phyloP scores from a whole-genome alignment of 192 early-diverging fungal species.

The Pecoramyces ruminantium region DNA sequence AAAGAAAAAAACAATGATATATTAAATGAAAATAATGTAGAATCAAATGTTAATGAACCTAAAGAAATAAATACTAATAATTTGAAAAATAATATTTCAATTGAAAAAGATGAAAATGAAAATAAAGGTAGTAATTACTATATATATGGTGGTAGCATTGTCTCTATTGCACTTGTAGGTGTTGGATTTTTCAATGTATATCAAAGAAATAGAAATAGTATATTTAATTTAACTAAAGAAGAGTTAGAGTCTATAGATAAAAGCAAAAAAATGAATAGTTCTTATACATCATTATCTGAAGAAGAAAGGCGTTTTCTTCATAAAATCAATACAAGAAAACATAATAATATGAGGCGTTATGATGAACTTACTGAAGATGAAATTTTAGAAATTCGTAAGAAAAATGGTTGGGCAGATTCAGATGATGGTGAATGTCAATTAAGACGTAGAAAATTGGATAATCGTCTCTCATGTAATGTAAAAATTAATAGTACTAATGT shows the following conservation, averaged over 20 bases:
- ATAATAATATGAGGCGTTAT: not conserved
- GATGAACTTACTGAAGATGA: not conserved
- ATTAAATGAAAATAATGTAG: not conserved
- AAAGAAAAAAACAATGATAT: not conserved
- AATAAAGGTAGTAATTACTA: not conserved
- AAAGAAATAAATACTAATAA: not conserved
- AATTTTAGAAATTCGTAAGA: not conserved
- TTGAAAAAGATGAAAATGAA: not conserved
- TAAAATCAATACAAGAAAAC: not conserved
- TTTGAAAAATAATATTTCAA: too few relatives aligned
- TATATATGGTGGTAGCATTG: not conserved
- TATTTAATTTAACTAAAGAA: not conserved
- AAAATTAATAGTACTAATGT: not conserved
- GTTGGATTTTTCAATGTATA: not conserved
- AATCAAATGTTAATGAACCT: not conserved
- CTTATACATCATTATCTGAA: not conserved
- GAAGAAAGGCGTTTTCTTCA: not conserved
- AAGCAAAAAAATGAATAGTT: not conserved
- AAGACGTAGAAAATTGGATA: not conserved
- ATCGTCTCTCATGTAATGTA: not conserved
- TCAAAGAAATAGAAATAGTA: not conserved
- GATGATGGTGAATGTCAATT: not conserved
- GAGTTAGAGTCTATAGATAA: not conserved
- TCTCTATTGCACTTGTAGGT: not conserved
- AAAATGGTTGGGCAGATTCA: not conserved